Conservation (phyloP, 352 stramenopile species). For the Thraustochytrium striatum region DNA sequence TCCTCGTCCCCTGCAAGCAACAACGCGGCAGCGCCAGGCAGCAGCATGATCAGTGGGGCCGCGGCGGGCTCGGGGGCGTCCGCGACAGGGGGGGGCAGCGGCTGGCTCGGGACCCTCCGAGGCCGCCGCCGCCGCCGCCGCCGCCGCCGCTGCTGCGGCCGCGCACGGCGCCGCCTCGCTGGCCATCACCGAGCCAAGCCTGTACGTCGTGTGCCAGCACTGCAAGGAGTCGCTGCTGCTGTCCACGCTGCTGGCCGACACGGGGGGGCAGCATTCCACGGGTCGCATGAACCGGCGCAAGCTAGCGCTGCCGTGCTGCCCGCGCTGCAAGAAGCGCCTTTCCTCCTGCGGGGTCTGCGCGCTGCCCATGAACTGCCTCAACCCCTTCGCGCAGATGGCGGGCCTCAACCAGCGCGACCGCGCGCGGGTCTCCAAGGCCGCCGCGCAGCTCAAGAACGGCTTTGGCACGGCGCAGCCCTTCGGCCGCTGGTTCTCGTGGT, state of each 20-base stretch:
- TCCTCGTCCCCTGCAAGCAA: too few relatives aligned
- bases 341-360: slow-evolving; percentile 36
- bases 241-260: slow-evolving; percentile 64
- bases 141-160: slow-evolving; percentile 38
- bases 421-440: too few relatives aligned
- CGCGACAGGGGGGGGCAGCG: slow-evolving; percentile 48
- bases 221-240: slow-evolving; percentile 77
- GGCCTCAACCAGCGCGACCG: neutral
- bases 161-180: slow-evolving; percentile 60
- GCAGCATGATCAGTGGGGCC: too few relatives aligned
- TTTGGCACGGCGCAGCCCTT: slow-evolving; percentile 38
- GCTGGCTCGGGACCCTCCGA: slow-evolving; percentile 58
- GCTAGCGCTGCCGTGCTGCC: slow-evolving; percentile 34
- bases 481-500: slow-evolving; percentile 45
- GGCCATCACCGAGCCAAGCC: slow-evolving; percentile 63
- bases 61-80: neutral
- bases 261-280: neutral
- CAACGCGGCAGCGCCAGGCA: too few relatives aligned
- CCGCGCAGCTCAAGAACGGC: neutral
- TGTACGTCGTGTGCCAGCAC: slow-evolving; percentile 77
- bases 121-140: neutral
- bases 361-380: slow-evolving; percentile 41
- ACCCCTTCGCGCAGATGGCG: slow-evolving; percentile 31
- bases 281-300: slow-evolving; percentile 6
- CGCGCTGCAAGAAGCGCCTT: slow-evolving; percentile 18